These are phyloP conservation scores for Blastobotrys robertii DNA, from an alignment of 805 yeast species.

Conservation along the genomic window DNA sequence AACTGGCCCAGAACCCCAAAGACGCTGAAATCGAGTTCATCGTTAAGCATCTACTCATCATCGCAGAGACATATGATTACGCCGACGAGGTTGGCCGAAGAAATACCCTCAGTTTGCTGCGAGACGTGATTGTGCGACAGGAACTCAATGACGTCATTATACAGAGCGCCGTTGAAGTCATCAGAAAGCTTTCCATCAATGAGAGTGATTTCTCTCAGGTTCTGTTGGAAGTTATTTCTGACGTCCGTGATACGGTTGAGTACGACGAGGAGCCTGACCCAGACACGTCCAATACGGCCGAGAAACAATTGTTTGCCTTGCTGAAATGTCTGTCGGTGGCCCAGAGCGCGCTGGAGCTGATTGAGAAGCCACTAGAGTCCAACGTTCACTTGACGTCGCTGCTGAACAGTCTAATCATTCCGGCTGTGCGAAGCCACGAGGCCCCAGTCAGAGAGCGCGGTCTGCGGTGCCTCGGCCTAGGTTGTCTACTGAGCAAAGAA, in stretches of 20 bases:
- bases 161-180: slow-evolving; percentile 50
- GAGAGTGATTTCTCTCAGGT: slow-evolving; percentile 79
- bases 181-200: slow-evolving; percentile 60
- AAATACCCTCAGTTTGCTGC: slow-evolving; percentile 50
- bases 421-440: slow-evolving; percentile 58
- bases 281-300: slow-evolving; percentile 20
- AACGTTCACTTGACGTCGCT: slow-evolving; percentile 60
- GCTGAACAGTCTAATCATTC: slow-evolving; percentile 66
- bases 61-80: slow-evolving; percentile 67
- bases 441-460: slow-evolving; percentile 53
- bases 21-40: slow-evolving; percentile 63
- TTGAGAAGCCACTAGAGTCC: slow-evolving; percentile 52
- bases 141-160: slow-evolving; percentile 45
- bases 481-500: slow-evolving; percentile 56
- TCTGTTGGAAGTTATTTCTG: slow-evolving; percentile 78
- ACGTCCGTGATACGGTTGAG: slow-evolving; percentile 53
- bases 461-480: slow-evolving; percentile 65
- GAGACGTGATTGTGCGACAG: slow-evolving; percentile 40
- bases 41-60: slow-evolving; percentile 57
- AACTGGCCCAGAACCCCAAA: slow-evolving; percentile 19
- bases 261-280: slow-evolving; percentile 17
- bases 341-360: slow-evolving; percentile 57
- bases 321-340: slow-evolving; percentile 60
- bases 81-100: slow-evolving; percentile 88
- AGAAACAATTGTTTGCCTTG: slow-evolving; percentile 17